A percentile compares a stretch with the other conserved stretches of the same genome.
These are phyloP conservation scores for Tricholoma sp. DNA, from an alignment of 768 basidiomycete genomes.

Conservation along the genomic window DNA sequence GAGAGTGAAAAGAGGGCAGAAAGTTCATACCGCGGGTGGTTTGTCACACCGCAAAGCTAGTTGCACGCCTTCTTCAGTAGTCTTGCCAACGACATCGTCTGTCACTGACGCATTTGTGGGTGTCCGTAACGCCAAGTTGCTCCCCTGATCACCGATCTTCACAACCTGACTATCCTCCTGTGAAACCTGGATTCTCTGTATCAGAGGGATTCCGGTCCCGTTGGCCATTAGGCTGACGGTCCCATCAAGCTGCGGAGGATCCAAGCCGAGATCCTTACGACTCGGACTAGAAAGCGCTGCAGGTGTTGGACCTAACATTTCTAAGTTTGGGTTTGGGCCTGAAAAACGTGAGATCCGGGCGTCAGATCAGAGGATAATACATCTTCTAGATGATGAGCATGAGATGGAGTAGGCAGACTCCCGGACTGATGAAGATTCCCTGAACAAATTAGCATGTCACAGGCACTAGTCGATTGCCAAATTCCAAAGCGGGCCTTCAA, in stretches of 20 bases:
- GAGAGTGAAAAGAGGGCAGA: neutral
- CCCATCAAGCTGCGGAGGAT: neutral
- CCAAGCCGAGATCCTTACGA: neutral
- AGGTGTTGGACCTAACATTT: neutral
- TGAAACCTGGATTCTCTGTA: neutral
- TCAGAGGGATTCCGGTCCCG: neutral
- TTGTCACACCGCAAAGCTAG: neutral
- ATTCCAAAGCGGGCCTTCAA: neutral
- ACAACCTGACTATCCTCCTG: neutral
- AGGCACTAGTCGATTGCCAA: neutral
- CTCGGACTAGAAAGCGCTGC: neutral
- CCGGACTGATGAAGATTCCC: neutral
- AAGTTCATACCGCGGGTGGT: neutral
- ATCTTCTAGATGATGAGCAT: neutral
- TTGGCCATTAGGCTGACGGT: neutral
- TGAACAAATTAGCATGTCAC: neutral
- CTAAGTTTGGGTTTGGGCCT: neutral
- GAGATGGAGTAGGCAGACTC: neutral
- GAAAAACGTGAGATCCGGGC: neutral
- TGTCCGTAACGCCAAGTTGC: neutral
- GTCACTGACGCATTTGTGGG: neutral
- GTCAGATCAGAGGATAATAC: neutral
- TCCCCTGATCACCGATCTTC: neutral
- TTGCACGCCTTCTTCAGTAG: neutral
- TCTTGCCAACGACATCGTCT: neutral